Base-by-base conservation (phyloP, 2,329 filamentous ascomycete genomes). In the Aaosphaeria pasadenensis region DNA sequence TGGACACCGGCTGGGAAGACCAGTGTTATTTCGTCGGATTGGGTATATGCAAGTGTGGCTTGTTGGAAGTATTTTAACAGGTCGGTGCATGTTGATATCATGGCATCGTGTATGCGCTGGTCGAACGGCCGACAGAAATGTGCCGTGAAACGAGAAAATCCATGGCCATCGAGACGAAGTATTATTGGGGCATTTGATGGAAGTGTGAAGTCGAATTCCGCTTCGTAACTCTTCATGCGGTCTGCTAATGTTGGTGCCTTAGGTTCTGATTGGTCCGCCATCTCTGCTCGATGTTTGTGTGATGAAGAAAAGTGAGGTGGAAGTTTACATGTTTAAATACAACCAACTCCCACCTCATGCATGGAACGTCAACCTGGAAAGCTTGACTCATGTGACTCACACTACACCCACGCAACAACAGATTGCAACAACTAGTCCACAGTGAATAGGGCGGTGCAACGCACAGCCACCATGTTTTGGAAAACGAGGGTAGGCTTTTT, bases 141-240 rank as follows among this genome's bases (percentile, higher is more conserved):
- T 1, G 56, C 46, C 5, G 63, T 65, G 41, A 67, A 64, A 36
- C 55, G 56, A 2, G 63, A 66, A 53, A 67, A 67, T 28, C 49
- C 51, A 44, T 66, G 62, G 17, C 63, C 62, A 32, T 67, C 64
- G 5, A 67, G 57, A 29, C 62, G 63, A 5, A 66, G 52, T 9
- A 67, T 50, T 11, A 57, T 51, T 4, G 64, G 62, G 1, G 45
- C 42, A 41, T 50, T 28, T 9, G 43, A 31, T 2, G 62, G 61
- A 6, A 67, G 45, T 6, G 45, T 54, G 48, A 49, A 48, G 50
- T 67, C 60, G 51, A 49, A 60, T 31, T 45, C 36, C 24, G 60
- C 49, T 54, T 67, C 64, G 51, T 67, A 66, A 30, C 56, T 45
- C 46, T 66, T 66, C 64, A 67, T 67, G 43, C 64, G 64, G 9